Evolutionary conservation across 495 filamentous ascomycete species (phyloP), one percentile per base, ranked within the genome.

Genomic region (Penicillium crystallinum): DNA sequence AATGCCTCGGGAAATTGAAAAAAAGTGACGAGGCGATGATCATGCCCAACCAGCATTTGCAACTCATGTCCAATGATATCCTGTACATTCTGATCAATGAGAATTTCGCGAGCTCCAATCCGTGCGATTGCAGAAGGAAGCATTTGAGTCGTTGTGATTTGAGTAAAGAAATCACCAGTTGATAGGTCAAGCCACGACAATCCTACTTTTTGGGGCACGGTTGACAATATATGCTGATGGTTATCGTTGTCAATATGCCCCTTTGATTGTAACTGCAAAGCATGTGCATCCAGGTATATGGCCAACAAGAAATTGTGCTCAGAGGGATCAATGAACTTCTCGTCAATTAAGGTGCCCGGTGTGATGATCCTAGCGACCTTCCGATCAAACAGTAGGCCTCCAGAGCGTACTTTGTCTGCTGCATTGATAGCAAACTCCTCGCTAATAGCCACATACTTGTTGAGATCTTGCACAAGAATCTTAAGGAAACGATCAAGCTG

Each of bases 171-270:
- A 60, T 88, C 85, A 2, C 93, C 95, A 5, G 93, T 99, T 25
- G 92, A 96, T 8, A 97, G 71, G 68, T 99, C 93, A 31, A 96
- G 68, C 93, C 93, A 99, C 21, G 95, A 88, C 34, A 99, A 70
- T 9, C 95, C 95, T 53, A 95, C 76, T 55, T 60, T 67, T 45
- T 70, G 69, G 33, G 72, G 67, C 9, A 70, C 51, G 25, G 72
- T 69, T 14, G 69, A 61, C 53, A 74, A 46, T 19, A 74, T 38
- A 54, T 75, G 71, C 25, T 70, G 63, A 30, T 65, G 52, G 12
- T 23, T 23, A 30, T 35, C 38, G 3, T 41, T 33, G 10, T 58
- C 57, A 25, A 57, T 57, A 11, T 66, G 52, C 2, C 54, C 44
- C 10, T 57, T 57, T 19, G 58, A 51, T n/a, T 58, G 50, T n/a